A percentile compares a stretch with the other conserved stretches of the same genome.
Evolutionary conservation across 2,329 filamentous ascomycete genomes (phyloP).

Genomic region (Colletotrichum tamarilloi): DNA sequence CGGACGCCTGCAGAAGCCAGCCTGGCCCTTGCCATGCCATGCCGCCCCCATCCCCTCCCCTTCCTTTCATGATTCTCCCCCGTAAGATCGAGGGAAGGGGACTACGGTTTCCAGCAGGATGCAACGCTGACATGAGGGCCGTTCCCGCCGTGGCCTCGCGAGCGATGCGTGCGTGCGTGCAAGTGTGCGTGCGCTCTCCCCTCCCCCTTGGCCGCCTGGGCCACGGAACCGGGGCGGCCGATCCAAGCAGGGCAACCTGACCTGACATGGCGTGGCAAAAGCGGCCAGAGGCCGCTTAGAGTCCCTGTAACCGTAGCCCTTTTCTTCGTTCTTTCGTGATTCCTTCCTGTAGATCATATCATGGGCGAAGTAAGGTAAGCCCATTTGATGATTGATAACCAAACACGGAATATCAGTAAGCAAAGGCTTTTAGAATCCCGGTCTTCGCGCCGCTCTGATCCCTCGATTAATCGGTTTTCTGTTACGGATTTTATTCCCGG

Average conservation of each 20-base stretch:
- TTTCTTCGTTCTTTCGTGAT: neutral
- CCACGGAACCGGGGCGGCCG: slow-evolving; percentile 10
- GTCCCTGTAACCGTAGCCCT: neutral
- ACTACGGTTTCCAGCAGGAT: neutral
- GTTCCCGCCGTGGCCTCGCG: neutral
- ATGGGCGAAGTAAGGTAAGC: neutral
- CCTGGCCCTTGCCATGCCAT: neutral
- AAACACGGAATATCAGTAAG: slow-evolving; percentile 5
- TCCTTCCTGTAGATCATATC: neutral
- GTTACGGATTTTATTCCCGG: neutral
- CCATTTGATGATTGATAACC: slow-evolving; percentile 20
- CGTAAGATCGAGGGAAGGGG: neutral
- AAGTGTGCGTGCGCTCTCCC: neutral
- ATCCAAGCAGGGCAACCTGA: slow-evolving; percentile 5
- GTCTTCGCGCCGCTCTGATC: neutral
- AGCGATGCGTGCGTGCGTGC: neutral
- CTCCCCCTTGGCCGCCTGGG: neutral
- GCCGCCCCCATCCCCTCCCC: neutral
- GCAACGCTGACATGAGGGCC: slow-evolving; percentile 3
- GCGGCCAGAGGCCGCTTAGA: neutral
- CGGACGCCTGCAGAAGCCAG: neutral
- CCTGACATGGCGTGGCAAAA: slow-evolving; percentile 3
- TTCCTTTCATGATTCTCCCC: neutral
- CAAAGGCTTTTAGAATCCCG: neutral
- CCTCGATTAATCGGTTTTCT: neutral